These are phyloP conservation scores for Tetrapisispora iriomotensis DNA, from an alignment of 805 yeast species.

Conservation along the genomic window DNA sequence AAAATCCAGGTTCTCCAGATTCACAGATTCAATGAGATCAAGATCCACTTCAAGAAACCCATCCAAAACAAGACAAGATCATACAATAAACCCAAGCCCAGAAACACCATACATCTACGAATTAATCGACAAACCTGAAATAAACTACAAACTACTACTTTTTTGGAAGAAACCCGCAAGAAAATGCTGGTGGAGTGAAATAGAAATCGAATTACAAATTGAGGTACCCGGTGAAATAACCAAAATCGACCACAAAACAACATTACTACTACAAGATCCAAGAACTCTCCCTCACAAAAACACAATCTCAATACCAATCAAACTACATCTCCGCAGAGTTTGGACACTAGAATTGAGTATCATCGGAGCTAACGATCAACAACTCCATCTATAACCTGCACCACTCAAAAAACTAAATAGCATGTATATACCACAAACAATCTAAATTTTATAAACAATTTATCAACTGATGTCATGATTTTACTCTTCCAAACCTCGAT, in stretches of 20 bases:
- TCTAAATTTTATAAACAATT: too few relatives aligned
- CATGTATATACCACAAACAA: too few relatives aligned
- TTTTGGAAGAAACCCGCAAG: conserved; percentile 97
- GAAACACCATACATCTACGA: conserved; percentile 15
- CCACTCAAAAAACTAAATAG: too few relatives aligned
- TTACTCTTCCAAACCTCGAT: too few relatives aligned
- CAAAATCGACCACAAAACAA: not conserved
- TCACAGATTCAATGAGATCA: conserved; percentile 52
- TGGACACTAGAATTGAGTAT: conserved; percentile 92
- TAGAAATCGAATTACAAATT: conserved; percentile 35
- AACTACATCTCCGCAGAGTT: conserved; percentile 81
- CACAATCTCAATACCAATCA: conserved; percentile 34
- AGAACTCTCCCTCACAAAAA: not conserved
- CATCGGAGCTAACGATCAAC: conserved; percentile 54
- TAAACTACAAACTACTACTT: conserved; percentile 54
- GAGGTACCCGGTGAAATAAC: conserved; percentile 13
- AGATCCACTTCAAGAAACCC: conserved; percentile 44
- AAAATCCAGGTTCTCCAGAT: conserved; percentile 47
- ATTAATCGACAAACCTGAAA: conserved; percentile 21
- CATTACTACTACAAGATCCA: not conserved
- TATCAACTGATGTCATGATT: too few relatives aligned
- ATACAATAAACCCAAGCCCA: conserved; percentile 16
- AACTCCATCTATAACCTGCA: too few relatives aligned
- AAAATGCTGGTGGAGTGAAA: conserved; percentile 92
- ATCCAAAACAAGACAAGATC: conserved; percentile 24